A percentile compares a stretch with the other conserved stretches of the same genome.
Conservation (phyloP, 75 land plant genomes). For the Isoetes taiwanensis region DNA sequence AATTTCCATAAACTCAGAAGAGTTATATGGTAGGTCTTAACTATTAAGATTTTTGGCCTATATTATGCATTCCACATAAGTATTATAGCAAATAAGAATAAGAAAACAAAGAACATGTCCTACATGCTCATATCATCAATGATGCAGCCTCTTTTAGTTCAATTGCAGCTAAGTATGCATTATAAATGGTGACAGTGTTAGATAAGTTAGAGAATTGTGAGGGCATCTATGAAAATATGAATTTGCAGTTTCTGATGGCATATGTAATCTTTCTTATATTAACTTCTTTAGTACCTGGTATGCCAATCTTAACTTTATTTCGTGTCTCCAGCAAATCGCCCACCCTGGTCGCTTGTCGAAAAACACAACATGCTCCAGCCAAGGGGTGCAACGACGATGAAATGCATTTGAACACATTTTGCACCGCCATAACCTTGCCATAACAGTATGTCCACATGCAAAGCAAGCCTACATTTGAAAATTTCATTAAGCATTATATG, state of each 20-base stretch:
- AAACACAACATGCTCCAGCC: conserved; percentile 31
- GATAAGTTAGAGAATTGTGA: background rate
- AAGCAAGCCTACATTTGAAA: conserved; percentile 20
- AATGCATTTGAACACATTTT: conserved; percentile 40
- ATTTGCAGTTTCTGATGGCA: too few species aligned
- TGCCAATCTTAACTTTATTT: conserved; percentile 33
- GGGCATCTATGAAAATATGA: conserved; percentile 13
- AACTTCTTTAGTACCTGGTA: too few species aligned
- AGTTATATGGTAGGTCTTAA: too few species aligned
- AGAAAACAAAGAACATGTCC: too few species aligned
- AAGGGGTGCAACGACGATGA: conserved; percentile 54
- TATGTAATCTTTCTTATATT: too few species aligned
- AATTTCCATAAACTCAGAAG: too few species aligned
- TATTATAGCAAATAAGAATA: too few species aligned
- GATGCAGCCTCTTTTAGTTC: conserved; percentile 16
- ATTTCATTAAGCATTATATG: background rate
- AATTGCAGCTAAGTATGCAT: conserved; percentile 32
- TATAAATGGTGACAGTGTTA: conserved; percentile 9
- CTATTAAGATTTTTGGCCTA: too few species aligned
- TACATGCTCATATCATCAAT: too few species aligned
- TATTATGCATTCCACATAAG: too few species aligned
- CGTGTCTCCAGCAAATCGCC: conserved; percentile 71
- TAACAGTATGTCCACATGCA: conserved; percentile 13
- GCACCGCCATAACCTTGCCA: conserved; percentile 33
- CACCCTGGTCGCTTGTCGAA: conserved; percentile 14